phyloP scores from a whole-genome alignment of 2,329 filamentous ascomycete genomes.

The Ilyonectria mors-panacis region DNA sequence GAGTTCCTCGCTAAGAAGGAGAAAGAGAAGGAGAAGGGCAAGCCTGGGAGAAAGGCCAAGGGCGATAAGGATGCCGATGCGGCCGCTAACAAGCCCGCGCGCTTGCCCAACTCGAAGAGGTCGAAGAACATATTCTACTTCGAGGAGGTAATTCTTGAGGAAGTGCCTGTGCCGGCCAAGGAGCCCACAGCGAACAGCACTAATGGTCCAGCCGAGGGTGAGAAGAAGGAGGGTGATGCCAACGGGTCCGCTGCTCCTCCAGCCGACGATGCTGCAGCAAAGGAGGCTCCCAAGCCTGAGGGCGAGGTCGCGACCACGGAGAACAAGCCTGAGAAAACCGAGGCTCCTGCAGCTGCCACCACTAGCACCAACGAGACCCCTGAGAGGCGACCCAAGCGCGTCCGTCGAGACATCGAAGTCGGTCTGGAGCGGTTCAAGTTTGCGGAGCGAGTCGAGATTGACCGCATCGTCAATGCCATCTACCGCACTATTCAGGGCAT shows the following conservation, averaged over 20 bases:
- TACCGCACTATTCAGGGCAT: slow-evolving; percentile 88
- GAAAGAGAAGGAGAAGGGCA: slow-evolving; percentile 78
- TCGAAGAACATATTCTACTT: slow-evolving; percentile 80
- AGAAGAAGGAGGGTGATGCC: slow-evolving; percentile 33
- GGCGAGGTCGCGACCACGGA: slow-evolving; percentile 33
- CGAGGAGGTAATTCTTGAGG: slow-evolving; percentile 76
- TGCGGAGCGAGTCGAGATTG: slow-evolving; percentile 79
- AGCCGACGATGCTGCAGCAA: slow-evolving; percentile 19
- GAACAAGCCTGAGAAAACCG: slow-evolving; percentile 42
- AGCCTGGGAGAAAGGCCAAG: slow-evolving; percentile 67
- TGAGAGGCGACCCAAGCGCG: slow-evolving; percentile 67
- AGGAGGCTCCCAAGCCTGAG: slow-evolving; percentile 47
- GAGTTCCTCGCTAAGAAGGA: slow-evolving; percentile 89
- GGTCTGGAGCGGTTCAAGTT: slow-evolving; percentile 82
- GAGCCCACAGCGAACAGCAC: slow-evolving; percentile 36
- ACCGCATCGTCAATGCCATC: slow-evolving; percentile 86
- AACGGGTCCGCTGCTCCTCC: slow-evolving; percentile 33
- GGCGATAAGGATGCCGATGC: slow-evolving; percentile 68
- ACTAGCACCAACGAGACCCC: slow-evolving; percentile 41
- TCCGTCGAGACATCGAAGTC: slow-evolving; percentile 80
- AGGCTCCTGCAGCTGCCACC: slow-evolving; percentile 29
- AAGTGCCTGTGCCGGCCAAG: slow-evolving; percentile 56
- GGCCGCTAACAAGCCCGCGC: slow-evolving; percentile 67
- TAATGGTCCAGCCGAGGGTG: slow-evolving; percentile 39
- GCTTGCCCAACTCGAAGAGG: slow-evolving; percentile 81